Evolutionary conservation across 345 rosid species (phyloP).

Genomic region (Mangifera indica): DNA sequence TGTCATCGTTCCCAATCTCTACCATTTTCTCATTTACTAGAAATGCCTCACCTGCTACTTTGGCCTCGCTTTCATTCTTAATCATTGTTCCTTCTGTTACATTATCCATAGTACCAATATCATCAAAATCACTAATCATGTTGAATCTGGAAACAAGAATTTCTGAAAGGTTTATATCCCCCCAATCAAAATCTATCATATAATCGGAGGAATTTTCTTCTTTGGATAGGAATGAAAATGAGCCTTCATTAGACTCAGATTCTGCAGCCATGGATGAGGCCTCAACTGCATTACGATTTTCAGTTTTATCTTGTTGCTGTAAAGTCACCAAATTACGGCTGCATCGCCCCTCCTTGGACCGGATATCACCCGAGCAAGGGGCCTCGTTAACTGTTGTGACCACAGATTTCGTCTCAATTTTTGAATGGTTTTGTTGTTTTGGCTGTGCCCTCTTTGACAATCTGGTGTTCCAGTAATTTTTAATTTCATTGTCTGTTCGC

Average conservation of each 20-base stretch:
- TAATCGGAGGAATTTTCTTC: constrained; percentile 9
- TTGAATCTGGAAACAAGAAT: constrained; percentile 5
- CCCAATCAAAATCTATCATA: not conserved
- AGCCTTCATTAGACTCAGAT: constrained; percentile 1
- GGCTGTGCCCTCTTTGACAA: constrained; percentile 14
- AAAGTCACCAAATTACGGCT: not conserved
- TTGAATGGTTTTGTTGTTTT: constrained; percentile 3
- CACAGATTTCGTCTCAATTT: not conserved
- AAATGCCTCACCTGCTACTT: constrained; percentile 1
- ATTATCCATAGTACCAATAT: not conserved
- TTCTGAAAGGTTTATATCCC: constrained; percentile 9
- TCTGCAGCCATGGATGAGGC: not conserved
- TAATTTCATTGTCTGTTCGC: constrained; percentile 42
- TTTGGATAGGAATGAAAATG: not conserved
- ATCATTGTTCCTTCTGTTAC: not conserved
- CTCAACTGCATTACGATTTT: not conserved
- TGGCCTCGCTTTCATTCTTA: not conserved
- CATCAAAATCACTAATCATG: not conserved
- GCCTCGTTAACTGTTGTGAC: no score
- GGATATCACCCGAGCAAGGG: not conserved
- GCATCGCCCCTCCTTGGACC: not conserved
- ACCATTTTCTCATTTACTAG: not conserved
- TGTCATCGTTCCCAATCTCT: constrained; percentile 8
- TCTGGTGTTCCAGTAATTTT: constrained; percentile 34
- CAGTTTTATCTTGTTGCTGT: not conserved